Evolutionary conservation across 176 grass and related monocot species (phyloP), one percentile per base, ranked within the genome.

Genomic region (Coix lacrymajobi): DNA sequence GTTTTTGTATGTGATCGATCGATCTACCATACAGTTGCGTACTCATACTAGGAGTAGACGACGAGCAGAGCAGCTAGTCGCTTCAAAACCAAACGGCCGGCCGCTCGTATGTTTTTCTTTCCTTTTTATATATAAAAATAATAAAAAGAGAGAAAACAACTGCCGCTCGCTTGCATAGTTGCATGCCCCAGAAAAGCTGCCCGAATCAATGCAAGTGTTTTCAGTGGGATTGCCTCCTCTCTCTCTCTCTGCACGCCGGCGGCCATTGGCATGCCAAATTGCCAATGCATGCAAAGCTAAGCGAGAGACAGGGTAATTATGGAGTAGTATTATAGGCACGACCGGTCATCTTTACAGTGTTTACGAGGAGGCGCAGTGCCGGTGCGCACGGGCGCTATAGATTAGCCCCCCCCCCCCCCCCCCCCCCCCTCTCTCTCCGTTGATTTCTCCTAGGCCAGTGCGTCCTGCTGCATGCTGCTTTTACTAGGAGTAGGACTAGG

Each of bases 391-490:
- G 86, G 87, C 57, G 91, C 22, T 34, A 22, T 17, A 15, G 6
- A 51, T 62, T 24, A 25, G 6, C n/a, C 56, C 20, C 17, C 8
- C 22, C 20, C n/a, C n/a, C n/a, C n/a, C n/a, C n/a, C n/a, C n/a
- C n/a, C n/a, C n/a, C n/a, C n/a, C n/a, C n/a, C n/a, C n/a, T n/a
- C 37, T 38, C 73, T 84, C 69, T 85, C 89, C 89, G 92, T 86
- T 78, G 89, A 94, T 94, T 91, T 94, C 89, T 94, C 92, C 92
- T 10, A 94, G 87, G 89, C 86, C 43, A 76, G 76, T 57, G 81
- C 69, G 20, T 71, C 63, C 52, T 56, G 52, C 54, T 57, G 54
- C 22, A 15, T 54, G 6, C 70, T 72, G 80, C 66, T 71, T 20
- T 67, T 32, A 17, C 68, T 83, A 46, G 1, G 9, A 58, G 8